phyloP scores from a whole-genome alignment of 352 stramenopile species.

The Phytophthora pini region DNA sequence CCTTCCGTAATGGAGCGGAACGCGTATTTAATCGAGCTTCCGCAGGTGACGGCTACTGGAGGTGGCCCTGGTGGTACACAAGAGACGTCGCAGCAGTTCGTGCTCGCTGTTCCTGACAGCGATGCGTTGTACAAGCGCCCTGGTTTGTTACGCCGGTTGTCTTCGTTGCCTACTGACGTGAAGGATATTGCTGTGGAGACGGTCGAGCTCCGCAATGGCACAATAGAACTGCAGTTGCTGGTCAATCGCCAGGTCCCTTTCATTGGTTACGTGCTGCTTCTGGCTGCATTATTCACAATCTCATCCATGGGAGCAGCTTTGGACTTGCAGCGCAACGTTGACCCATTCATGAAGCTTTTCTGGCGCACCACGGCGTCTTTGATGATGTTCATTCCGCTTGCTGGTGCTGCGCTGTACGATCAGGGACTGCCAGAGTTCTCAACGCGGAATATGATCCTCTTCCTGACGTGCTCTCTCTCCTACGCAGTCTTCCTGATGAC shows the following conservation, averaged over 20 bases:
- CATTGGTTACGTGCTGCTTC: conserved; percentile 77
- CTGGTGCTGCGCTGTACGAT: conserved; percentile 55
- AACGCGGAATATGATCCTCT: conserved; percentile 67
- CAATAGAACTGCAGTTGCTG: conserved; percentile 73
- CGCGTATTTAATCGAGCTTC: conserved; percentile 83
- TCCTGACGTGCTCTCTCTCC: conserved; percentile 68
- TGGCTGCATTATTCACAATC: conserved; percentile 76
- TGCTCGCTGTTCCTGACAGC: conserved; percentile 73
- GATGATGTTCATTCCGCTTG: conserved; percentile 73
- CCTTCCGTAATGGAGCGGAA: conserved; percentile 56
- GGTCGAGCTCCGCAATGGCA: conserved; percentile 66
- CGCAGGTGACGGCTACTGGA: conserved; percentile 47
- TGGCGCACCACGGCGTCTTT: conserved; percentile 82
- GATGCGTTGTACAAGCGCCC: conserved; percentile 64
- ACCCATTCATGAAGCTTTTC: conserved; percentile 87
- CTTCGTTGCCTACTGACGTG: conserved; percentile 72
- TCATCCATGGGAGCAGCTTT: conserved; percentile 79
- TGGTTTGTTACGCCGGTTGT: conserved; percentile 63
- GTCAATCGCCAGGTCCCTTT: conserved; percentile 80
- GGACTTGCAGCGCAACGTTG: conserved; percentile 71
- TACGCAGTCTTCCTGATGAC: conserved; percentile 86
- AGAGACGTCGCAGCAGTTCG: conserved; percentile 64
- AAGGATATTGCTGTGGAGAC: conserved; percentile 79
- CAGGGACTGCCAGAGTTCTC: conserved; percentile 66
- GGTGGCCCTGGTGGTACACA: conserved; percentile 35